Percentiles rank a stretch among this genome's conserved stretches.
phyloP scores from a whole-genome alignment of 2,329 filamentous ascomycete genomes.

The Hymenoscyphus fructigenus region DNA sequence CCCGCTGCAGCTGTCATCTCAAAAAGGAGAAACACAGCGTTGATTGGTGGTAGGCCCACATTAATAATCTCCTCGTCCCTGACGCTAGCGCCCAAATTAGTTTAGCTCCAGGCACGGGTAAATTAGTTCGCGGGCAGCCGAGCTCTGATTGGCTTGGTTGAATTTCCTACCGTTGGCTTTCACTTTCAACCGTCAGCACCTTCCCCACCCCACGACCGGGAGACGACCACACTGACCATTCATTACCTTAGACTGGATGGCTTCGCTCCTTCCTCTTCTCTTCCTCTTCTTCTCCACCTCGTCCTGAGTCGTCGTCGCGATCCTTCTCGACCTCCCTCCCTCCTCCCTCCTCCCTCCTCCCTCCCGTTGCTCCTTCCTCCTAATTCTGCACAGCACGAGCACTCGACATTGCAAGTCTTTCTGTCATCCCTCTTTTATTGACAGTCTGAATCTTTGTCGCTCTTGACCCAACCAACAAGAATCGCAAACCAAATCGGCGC shows the following conservation, averaged over 20 bases:
- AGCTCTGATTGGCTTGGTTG: neutral
- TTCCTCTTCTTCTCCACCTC: neutral
- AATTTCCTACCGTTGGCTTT: neutral
- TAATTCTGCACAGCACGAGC: neutral
- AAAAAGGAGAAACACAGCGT: neutral
- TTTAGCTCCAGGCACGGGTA: neutral
- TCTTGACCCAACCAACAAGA: neutral
- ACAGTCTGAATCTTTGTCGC: neutral
- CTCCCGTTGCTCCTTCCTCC: neutral
- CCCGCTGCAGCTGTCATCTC: neutral
- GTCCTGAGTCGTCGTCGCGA: neutral
- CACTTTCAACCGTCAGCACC: neutral
- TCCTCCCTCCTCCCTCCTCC: neutral
- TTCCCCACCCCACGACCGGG: neutral
- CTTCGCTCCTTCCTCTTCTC: slow-evolving; percentile 1
- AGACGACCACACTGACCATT: neutral
- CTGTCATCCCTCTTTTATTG: slow-evolving; percentile 9
- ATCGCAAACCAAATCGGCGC: neutral
- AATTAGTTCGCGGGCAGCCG: neutral
- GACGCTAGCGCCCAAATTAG: neutral
- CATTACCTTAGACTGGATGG: neutral
- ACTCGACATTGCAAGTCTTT: neutral
- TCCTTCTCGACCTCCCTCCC: neutral
- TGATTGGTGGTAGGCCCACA: neutral
- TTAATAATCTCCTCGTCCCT: neutral